Evolutionary conservation across 352 stramenopile species (phyloP).

Genomic region (Pythium brassicae): DNA sequence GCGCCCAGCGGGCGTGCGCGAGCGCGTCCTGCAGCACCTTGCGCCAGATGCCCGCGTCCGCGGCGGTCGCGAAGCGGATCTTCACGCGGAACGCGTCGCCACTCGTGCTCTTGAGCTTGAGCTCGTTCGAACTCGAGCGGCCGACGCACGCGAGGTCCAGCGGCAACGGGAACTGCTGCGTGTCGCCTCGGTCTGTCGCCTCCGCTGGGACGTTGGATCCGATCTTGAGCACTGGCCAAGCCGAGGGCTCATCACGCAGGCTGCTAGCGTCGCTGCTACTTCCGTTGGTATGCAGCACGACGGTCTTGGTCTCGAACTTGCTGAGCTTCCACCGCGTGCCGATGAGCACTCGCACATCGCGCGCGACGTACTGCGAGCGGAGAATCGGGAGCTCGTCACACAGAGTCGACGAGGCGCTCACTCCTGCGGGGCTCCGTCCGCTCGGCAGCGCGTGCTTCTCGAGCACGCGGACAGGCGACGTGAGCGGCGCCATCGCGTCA

Average conservation of each 20-base stretch:
- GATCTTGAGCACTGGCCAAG: slow-evolving; percentile 11
- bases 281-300: slow-evolving; percentile 32
- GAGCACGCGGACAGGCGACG: neutral
- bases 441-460: neutral
- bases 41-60: slow-evolving; percentile 49
- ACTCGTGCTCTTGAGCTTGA: slow-evolving; percentile 33
- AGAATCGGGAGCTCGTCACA: slow-evolving; percentile 36
- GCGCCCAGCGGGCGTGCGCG: slow-evolving; percentile 30
- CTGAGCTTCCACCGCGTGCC: slow-evolving; percentile 45
- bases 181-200: slow-evolving; percentile 5
- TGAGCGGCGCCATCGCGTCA: neutral
- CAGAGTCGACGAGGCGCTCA: neutral
- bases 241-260: slow-evolving; percentile 3
- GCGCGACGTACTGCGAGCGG: slow-evolving; percentile 42
- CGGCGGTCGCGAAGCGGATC: slow-evolving; percentile 44
- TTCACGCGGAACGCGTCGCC: slow-evolving; percentile 22
- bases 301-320: slow-evolving; percentile 33
- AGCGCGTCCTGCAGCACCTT: slow-evolving; percentile 33
- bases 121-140: slow-evolving; percentile 13
- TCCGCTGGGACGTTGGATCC: too few relatives aligned
- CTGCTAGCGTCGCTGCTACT: neutral
- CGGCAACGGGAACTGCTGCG: slow-evolving; percentile 19
- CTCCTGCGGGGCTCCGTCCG: neutral
- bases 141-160: slow-evolving; percentile 26
- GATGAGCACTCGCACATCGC: slow-evolving; percentile 34